Evolutionary conservation across 768 basidiomycete species (phyloP), one percentile per base, ranked within the genome.

Genomic region (Kwoniella pini): DNA sequence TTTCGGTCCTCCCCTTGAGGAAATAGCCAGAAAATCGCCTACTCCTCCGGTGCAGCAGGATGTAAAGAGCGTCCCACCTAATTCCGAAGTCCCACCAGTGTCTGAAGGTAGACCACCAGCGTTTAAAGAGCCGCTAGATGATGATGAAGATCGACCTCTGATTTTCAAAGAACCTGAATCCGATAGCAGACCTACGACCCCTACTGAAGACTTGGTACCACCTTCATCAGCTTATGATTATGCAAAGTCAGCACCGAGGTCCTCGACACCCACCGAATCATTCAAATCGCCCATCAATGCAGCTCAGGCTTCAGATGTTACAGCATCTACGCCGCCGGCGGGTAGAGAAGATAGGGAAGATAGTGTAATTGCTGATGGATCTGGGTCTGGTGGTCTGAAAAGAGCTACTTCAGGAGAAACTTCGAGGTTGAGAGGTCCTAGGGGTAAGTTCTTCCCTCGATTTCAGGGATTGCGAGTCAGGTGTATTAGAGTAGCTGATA

Each of bases 351-450:
- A 17, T 9, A 28, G 39, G 4, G 57, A 57, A 7, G 66, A 51
- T 22, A 62, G 64, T 1, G 58, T 67, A 4, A 63, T 59, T 7
- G 33, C 33, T 36, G 33, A 7, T 6, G 46, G 36, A 3, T 43
- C 38, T 19, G 58, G 58, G 7, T 49, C 57, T 19, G 31, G 42
- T 17, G 61, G 46, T 5, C 30, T 75, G 51, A 70, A 69, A 49
- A 44, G 74, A 2, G 74, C 69, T 4, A 53, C 52, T 4, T 69
- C 67, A 15, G 67, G 65, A n/a, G 71, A 75, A 36, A 54, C 60
- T 3, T 65, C 66, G 6, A 26, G 68, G 30, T 54, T 75, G 4
- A 57, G 71, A 44, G 74, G 74, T 17, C 74, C 74, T 0, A 60
- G 74, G 42, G 74, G 71, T 54, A 30, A 55, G 65, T 55, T 6